Evolutionary conservation across 257 asterid genomes (phyloP).

Genomic region (Echites panduratus): DNA sequence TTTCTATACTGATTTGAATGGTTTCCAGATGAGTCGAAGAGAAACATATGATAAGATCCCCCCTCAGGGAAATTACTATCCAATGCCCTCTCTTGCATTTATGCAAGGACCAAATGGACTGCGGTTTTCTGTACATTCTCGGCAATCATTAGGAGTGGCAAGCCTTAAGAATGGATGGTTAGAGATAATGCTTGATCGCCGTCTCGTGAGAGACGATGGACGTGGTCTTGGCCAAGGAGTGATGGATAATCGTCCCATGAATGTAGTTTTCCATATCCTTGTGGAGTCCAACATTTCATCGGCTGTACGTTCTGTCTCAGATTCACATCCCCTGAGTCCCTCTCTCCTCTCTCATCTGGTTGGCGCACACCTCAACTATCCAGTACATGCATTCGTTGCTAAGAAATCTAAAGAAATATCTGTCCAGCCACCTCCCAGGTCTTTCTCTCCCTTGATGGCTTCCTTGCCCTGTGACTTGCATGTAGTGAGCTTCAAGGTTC

Average conservation of each 20-base stretch:
- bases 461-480: conserved; percentile 91
- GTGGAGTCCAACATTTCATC: conserved; percentile 66
- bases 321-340: conserved; percentile 56
- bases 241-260: conserved; percentile 85
- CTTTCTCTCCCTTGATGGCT: conserved; percentile 72
- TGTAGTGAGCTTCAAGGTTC: conserved; percentile 80
- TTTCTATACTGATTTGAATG: conserved; percentile 84
- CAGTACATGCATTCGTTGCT: conserved; percentile 61
- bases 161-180: conserved; percentile 79
- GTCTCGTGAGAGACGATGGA: conserved; percentile 76
- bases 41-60: conserved; percentile 95
- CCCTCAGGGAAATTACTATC: conserved; percentile 91
- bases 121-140: conserved; percentile 80
- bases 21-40: conserved; percentile 91
- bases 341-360: conserved; percentile 85
- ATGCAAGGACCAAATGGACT: conserved; percentile 65
- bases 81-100: conserved; percentile 92
- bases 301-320: conserved; percentile 29
- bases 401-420: conserved; percentile 77
- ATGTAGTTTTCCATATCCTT: conserved; percentile 66
- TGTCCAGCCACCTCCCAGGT: conserved; percentile 91
- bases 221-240: conserved; percentile 99
- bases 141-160: conserved; percentile 89
- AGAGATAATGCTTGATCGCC: conserved; percentile 94
- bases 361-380: conserved; percentile 82